phyloP scores from a whole-genome alignment of 257 asterid genomes.

The Echites panduratus region DNA sequence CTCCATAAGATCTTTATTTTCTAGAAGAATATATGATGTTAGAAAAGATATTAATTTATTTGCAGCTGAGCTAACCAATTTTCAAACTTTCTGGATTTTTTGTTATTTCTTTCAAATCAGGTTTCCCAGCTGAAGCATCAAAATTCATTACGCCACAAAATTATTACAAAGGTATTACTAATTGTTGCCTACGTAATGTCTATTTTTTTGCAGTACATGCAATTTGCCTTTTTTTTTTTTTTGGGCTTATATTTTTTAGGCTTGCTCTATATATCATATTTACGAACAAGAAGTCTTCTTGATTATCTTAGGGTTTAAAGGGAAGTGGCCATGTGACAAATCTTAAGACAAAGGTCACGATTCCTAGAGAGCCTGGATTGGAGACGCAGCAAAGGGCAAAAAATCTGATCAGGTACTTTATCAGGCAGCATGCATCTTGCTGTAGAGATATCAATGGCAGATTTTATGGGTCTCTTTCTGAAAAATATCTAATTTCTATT shows the following conservation, averaged over 20 bases:
- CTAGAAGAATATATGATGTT: not conserved
- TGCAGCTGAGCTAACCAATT: not conserved
- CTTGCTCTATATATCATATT: not conserved
- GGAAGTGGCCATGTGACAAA: conserved; percentile 12
- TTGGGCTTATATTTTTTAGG: not conserved
- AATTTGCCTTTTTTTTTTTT: no score
- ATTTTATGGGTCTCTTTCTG: not conserved
- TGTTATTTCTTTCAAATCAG: conserved; percentile 33
- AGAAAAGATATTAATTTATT: no score
- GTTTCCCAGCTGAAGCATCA: conserved; percentile 68
- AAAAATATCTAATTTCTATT: not conserved
- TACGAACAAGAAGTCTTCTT: not conserved
- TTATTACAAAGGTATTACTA: conserved; percentile 46
- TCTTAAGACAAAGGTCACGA: conserved; percentile 44
- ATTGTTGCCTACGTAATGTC: not conserved
- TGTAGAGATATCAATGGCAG: not conserved
- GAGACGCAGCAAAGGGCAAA: conserved; percentile 76
- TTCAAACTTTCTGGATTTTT: not conserved
- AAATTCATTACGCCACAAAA: conserved; percentile 50
- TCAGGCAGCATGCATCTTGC: not conserved
- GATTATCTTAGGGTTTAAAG: conserved; percentile 9
- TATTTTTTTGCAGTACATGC: no score
- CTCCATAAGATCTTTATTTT: not conserved
- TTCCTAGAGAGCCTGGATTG: conserved; percentile 77
- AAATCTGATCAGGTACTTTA: conserved; percentile 41